Evolutionary conservation across 164 flowering plant species (phyloP), one percentile per base, ranked within the genome.

Genomic region (Cinnamomum micranthum): DNA sequence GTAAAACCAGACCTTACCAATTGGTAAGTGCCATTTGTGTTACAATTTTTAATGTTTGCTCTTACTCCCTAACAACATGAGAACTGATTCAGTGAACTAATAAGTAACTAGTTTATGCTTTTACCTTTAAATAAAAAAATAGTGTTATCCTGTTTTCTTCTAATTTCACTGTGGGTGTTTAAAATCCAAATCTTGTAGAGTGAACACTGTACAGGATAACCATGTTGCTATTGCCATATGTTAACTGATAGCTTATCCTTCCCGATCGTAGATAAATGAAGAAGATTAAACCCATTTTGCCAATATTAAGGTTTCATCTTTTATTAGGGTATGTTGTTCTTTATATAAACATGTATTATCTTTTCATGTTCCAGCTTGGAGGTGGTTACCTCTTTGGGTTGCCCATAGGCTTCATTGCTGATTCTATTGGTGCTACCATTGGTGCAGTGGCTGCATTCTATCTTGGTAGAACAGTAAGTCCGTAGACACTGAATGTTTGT

Each of bases 361-460:
- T 67, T 22, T 31, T 25, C 4, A 62, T 59, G 14, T 81, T 82
- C 71, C 86, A 90, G 98, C 92, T 94, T 64, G 98, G 98, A 63
- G 98, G 97, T 73, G 99, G 99, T 60, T 95, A 95, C 85, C 93
- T 95, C 59, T 95, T 92, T 85, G 98, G 98, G 50, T 77, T 95
- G 78, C 97, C 97, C 24, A 80, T 95, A 77, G 99, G 99, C 51
- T 92, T 95, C 77, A 70, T 95, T 76, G 97, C 97, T 69, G 99
- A 95, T 82, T 93, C 99, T 55, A 78, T 88, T 81, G 99, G 99
- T 79, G 99, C 99, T 41, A 89, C 97, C 27, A 20, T 90, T 71
- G 97, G 98, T 78, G 97, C 97, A 35, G 88, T 91, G 7, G 97
- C 97, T 69, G 97, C 97, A 25, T 95, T 92, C 74, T 73, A 92